Base-by-base conservation (phyloP, 805 yeast genomes). In the Yarrowia porcina region DNA sequence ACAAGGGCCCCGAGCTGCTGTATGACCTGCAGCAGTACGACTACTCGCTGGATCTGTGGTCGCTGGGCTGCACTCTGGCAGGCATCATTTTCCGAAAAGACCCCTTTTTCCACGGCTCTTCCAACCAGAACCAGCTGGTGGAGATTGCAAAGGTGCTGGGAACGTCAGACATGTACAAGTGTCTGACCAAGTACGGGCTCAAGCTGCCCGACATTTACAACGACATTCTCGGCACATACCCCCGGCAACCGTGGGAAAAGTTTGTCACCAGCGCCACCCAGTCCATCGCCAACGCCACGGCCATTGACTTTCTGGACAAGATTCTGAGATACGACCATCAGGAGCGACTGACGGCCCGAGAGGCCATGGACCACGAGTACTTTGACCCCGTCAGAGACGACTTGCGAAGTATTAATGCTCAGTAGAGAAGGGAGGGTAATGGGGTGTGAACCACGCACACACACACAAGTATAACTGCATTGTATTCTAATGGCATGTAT, bases 61-160 rank as follows among this genome's bases (percentile, higher is more conserved):
- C 96, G 12, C 86, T 83, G 66, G 97, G 97, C 15, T 92, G 96
- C 64, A 90, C 89, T 90, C 77, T 91, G 56, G 97, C 96, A 10
- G 86, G 94, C 12, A 89, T 91, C 74, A 85, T 90, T 33, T 90
- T 90, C 77, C 88, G 87, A 71, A 88, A 86, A 71, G 97, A 91
- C 70, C 97, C 97, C 12, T 89, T 91, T 67, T 91, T 91, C 82
- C 93, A 89, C 73, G 97, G 97, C 20, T 86, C 89, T 66, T 88
- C 96, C 20, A 91, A 91, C 74, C 89, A 91, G 41, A 97, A 91
- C 76, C 97, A 91, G 76, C 77, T 91, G 70, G 96, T 91, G 23
- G 92, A 90, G 74, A 90, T 91, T 66, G 96, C 91, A 13, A 82
- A 89, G 65, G 94, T 91, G 1, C 79, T 91, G 69, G 97, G 97